Conservation (phyloP, 2,329 filamentous ascomycete genomes). For the Atkinsonella hypoxylon region DNA sequence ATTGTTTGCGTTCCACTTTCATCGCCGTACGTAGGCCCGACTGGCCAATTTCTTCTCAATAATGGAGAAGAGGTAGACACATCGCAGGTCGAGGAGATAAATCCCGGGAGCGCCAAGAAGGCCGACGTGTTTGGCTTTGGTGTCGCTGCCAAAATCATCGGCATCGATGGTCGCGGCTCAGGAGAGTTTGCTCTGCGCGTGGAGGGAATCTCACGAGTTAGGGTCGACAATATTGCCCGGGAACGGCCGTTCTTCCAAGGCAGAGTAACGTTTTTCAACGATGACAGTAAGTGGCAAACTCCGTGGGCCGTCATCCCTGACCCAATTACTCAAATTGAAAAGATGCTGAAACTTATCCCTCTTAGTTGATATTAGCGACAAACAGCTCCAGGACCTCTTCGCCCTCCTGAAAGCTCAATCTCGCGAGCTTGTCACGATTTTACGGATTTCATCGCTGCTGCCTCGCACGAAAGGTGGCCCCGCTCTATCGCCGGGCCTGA, state of each 20-base stretch:
- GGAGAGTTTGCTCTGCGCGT: conserved; percentile 76
- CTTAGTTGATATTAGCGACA: conserved; percentile 31
- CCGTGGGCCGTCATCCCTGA: no score
- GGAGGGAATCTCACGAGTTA: conserved; percentile 70
- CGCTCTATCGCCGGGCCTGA: conserved; percentile 70
- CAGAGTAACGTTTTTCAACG: conserved; percentile 58
- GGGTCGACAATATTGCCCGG: conserved; percentile 51
- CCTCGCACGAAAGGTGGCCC: conserved; percentile 53
- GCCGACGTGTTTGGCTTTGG: conserved; percentile 74
- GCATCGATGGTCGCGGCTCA: conserved; percentile 62
- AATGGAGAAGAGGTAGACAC: conserved; percentile 42
- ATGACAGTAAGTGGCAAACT: conserved; percentile 42
- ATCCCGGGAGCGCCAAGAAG: conserved; percentile 48
- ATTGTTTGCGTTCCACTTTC: conserved; percentile 81
- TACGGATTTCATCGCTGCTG: conserved; percentile 76
- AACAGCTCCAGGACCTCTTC: conserved; percentile 60
- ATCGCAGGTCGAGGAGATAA: conserved; percentile 33
- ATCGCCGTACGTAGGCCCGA: conserved; percentile 59
- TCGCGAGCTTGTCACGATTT: conserved; percentile 71
- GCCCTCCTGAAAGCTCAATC: conserved; percentile 72
- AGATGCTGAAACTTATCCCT: not conserved
- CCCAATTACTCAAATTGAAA: no score
- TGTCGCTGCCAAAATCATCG: conserved; percentile 66
- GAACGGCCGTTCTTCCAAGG: conserved; percentile 82
- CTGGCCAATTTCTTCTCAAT: conserved; percentile 66